Base-by-base conservation (phyloP, 1,284 basidiomycete genomes). In the Wolfiporia cocos region DNA sequence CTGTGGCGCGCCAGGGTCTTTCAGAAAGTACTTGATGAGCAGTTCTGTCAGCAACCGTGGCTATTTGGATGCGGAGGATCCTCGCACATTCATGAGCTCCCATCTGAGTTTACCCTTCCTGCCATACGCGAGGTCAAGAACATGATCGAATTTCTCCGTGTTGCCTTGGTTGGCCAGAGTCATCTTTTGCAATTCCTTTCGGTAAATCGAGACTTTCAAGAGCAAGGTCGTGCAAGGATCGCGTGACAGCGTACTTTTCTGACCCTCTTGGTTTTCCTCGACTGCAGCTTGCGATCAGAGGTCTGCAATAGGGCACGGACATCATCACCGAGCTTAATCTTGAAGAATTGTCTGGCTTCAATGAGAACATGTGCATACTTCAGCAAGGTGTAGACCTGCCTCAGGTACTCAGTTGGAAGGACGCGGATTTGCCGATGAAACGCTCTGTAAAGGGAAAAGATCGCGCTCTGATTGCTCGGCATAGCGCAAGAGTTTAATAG, bases 51-150 rank as follows among this genome's bases (percentile, higher is more conserved):
- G n/a, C n/a, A n/a, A n/a, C n/a, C n/a, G n/a, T n/a, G n/a, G n/a
- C n/a, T n/a, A n/a, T n/a, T n/a, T 11, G 19, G 15, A 18, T 11
- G 33, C 14, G 36, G 37, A 36, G 26, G 26, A 44, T 41, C 30
- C 19, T 39, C 63, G 47, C 46, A 81, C 82, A 63, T 78, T 58
- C 57, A 86, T 63, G 22, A 86, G 62, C 51, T 87, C 81, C 65
- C 76, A 72, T 51, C 69, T 74, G 17, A 89, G 60, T 54, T 75
- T 82, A 11, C 88, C 89, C 47, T 73, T 75, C 43, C 84, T 69
- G 15, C 85, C 89, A 59, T 88, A 90, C n/a, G 87, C 87, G n/a
- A 78, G 55, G 50, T 81, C 73, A 17, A 90, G 65, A n/a, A 87
- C 58, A 43, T 74, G 68, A 7, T 65, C 63, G 48, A 87, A 79